A percentile compares a stretch with the other conserved stretches of the same genome.
These are phyloP conservation scores for Gastrolobium villosum DNA, from an alignment of 306 rosid genomes.

Conservation along the genomic window DNA sequence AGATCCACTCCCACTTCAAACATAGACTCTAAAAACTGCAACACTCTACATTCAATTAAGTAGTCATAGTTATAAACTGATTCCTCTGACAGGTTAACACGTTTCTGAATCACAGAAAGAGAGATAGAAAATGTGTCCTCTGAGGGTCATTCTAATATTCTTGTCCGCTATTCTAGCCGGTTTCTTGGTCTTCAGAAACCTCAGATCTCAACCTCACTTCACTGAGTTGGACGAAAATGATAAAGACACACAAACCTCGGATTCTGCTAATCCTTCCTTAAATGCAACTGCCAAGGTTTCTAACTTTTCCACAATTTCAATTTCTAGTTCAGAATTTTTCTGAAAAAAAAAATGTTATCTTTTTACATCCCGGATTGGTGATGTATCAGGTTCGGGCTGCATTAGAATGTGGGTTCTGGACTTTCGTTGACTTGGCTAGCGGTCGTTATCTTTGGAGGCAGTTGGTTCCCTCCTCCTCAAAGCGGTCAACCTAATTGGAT, in stretches of 20 bases:
- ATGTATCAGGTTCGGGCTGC: conserved; percentile 65
- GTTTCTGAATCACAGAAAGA: background rate
- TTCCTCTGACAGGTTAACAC: conserved; percentile 1
- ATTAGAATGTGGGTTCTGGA: conserved; percentile 82
- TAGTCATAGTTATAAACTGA: background rate
- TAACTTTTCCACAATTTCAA: background rate
- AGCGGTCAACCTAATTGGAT: conserved; percentile 44
- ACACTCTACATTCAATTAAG: background rate
- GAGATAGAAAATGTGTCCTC: conserved; percentile 73
- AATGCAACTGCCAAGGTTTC: conserved; percentile 33
- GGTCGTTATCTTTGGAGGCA: conserved; percentile 95
- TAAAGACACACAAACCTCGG: conserved; percentile 32
- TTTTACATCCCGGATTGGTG: background rate
- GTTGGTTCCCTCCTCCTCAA: conserved; percentile 56
- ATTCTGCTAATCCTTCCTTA: conserved; percentile 47
- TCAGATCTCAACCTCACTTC: conserved; percentile 62
- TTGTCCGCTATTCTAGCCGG: conserved; percentile 91
- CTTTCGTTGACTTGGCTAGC: conserved; percentile 81
- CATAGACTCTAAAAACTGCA: background rate
- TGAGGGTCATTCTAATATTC: conserved; percentile 76
- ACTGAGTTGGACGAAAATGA: background rate
- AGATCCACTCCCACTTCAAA: background rate
- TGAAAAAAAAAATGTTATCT: background rate
- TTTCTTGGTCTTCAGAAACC: conserved; percentile 75
- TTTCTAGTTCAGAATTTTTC: background rate